A percentile compares a stretch with the other conserved stretches of the same genome.
Conservation (phyloP, 305 asterid genomes). For the Fraxinus platypoda region DNA sequence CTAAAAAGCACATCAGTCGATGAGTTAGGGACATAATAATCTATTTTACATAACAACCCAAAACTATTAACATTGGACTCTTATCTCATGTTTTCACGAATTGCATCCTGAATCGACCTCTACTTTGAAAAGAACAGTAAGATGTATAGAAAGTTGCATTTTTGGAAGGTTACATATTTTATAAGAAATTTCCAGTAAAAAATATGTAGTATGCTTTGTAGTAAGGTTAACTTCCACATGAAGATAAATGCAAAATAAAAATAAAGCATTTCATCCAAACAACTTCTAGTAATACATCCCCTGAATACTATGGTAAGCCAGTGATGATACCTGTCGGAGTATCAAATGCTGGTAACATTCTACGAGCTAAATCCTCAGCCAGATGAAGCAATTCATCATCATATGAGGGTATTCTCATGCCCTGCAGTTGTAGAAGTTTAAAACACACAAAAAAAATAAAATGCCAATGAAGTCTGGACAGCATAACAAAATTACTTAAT, state of each 20-base stretch:
- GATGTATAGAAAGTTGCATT: not conserved
- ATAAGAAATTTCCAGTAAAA: constrained; percentile 6
- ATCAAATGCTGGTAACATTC: constrained; percentile 96
- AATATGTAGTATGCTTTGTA: not conserved
- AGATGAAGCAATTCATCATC: constrained; percentile 79
- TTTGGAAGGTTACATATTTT: not conserved
- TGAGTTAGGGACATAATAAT: not conserved
- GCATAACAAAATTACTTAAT: not conserved
- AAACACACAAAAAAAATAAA: no score
- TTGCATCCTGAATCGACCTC: not conserved
- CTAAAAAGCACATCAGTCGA: not conserved
- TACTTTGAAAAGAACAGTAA: not conserved
- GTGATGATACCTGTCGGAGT: constrained; percentile 82
- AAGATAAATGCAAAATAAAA: constrained; percentile 5
- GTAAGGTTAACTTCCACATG: constrained; percentile 12
- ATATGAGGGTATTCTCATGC: constrained; percentile 88
- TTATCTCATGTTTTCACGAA: not conserved
- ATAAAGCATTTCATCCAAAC: not conserved
- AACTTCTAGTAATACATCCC: not conserved
- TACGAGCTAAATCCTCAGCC: constrained; percentile 88
- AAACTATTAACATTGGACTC: not conserved
- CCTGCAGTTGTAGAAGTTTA: constrained; percentile 48
- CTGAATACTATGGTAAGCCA: constrained; percentile 11
- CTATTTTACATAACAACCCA: not conserved
- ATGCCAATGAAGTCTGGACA: constrained; percentile 3